Conservation (phyloP, 139 green algal species). For the Protoeuglena noctilucae region DNA sequence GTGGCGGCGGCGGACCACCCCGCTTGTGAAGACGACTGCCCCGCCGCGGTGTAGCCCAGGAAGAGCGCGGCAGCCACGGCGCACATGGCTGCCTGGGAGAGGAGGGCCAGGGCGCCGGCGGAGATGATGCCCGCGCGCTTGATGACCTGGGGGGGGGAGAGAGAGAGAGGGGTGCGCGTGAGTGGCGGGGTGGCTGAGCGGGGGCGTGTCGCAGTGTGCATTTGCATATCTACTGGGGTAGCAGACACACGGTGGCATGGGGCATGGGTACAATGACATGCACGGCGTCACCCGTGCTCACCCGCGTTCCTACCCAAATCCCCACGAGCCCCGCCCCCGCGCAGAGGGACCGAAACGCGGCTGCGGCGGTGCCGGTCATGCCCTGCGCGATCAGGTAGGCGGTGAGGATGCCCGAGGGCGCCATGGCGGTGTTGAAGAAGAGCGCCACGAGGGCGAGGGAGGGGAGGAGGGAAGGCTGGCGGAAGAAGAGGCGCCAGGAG, state of each 20-base stretch:
- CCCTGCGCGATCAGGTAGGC: constrained; percentile 19
- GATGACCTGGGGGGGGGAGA: constrained; percentile 17
- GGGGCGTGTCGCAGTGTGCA: too few relatives aligned
- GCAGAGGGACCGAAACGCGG: constrained; percentile 18
- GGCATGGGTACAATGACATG: too few relatives aligned
- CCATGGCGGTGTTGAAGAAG: constrained; percentile 34
- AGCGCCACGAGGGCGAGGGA: constrained; percentile 28
- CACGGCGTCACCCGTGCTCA: too few relatives aligned
- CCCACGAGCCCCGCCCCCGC: constrained; percentile 29
- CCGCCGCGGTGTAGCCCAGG: not conserved
- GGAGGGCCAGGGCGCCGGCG: constrained; percentile 13
- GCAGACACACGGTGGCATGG: too few relatives aligned
- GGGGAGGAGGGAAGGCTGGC: constrained; percentile 23
- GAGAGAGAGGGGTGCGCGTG: too few relatives aligned
- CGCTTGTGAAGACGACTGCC: constrained; percentile 1
- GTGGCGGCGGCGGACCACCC: not conserved
- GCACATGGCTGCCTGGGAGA: constrained; percentile 14
- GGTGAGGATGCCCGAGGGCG: constrained; percentile 25
- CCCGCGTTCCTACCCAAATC: too few relatives aligned
- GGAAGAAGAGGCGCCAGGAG: constrained; percentile 18
- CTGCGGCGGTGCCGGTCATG: constrained; percentile 16
- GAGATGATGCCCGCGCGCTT: constrained; percentile 16
- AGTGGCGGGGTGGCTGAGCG: too few relatives aligned
- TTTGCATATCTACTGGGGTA: too few relatives aligned
- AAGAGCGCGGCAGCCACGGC: constrained; percentile 3